Conservation (phyloP, 495 filamentous ascomycete species). For the Aspergillus egyptiacus region DNA sequence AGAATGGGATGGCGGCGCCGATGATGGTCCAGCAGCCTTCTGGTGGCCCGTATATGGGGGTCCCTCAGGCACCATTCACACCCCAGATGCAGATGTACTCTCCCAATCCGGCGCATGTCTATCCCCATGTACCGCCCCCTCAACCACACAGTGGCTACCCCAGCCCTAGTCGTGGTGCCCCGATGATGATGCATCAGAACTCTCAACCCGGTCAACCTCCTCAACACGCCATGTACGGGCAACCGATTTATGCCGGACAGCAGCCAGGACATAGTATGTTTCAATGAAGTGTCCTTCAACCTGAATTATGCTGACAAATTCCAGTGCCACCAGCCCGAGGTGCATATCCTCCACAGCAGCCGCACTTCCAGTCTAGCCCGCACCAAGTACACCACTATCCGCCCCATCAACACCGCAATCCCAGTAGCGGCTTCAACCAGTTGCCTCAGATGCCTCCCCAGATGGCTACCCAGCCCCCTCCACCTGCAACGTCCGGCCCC, state of each 20-base stretch:
- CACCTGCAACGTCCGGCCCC: constrained; percentile 30
- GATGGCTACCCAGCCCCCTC: constrained; percentile 35
- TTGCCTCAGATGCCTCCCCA: constrained; percentile 46
- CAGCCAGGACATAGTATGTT: constrained; percentile 62
- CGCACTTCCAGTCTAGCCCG: constrained; percentile 58
- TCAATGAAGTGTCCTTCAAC: neutral
- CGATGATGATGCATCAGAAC: constrained; percentile 79
- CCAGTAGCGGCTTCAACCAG: constrained; percentile 54
- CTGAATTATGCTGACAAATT: constrained; percentile 23
- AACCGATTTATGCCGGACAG: constrained; percentile 61
- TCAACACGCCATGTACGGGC: constrained; percentile 55
- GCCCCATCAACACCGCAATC: constrained; percentile 53
- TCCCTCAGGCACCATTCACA: constrained; percentile 50
- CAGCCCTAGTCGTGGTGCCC: constrained; percentile 70
- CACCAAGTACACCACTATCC: constrained; percentile 63
- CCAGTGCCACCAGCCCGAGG: constrained; percentile 54
- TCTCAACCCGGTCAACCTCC: constrained; percentile 66
- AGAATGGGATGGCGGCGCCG: constrained; percentile 61
- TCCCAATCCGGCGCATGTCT: constrained; percentile 60
- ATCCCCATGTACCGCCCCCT: constrained; percentile 56
- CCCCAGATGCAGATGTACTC: constrained; percentile 74
- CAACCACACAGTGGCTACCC: constrained; percentile 72
- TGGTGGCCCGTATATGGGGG: constrained; percentile 46
- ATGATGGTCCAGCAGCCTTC: constrained; percentile 80
- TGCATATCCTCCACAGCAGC: constrained; percentile 53